Base-by-base conservation (phyloP, 1,139 yeast species). In the Suhomyces maxii region DNA sequence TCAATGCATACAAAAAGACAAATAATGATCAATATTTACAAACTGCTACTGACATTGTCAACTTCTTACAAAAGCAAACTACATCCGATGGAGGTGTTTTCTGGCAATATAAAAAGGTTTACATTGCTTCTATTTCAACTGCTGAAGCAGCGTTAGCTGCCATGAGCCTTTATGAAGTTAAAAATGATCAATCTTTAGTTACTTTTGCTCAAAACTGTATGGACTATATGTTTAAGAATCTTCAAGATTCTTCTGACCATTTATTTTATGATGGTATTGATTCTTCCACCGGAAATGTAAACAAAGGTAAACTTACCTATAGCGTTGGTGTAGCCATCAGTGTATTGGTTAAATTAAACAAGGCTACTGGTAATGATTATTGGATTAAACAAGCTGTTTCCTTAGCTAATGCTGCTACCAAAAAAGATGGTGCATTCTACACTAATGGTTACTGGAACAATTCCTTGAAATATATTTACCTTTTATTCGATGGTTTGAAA, bases 131-230 rank as follows among this genome's bases (percentile, higher is more conserved):
- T 42, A 69, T 70, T 36, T 69, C 75, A 3, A 67, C 68, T 8
- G 52, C 61, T 4, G 76, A 70, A 51, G 59, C 67, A 2, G 76
- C 73, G 0, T 54, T 70, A 40, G 69, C 74, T 3, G 71, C 75
- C 1, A 49, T 68, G 25, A 57, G 59, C 45, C 52, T 68, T 10
- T 56, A 66, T 47, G 54, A 52, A n/a, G 44, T 53, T 31, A 57
- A 52, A 12, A 36, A 52, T 2, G 64, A 67, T 35, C 23, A 38
- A 34, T 37, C 42, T 5, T 48, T 50, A 10, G 52, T 63, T 34
- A 39, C 45, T 1, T 68, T 66, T 50, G 61, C 69, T 5, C 53
- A 53, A 36, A 45, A 57, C 11, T 57, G 65, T 36, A 51, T 68
- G 50, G 49, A 56, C 28, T 70, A 59, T 53, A 58, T 63, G 50